Evolutionary conservation across 2,329 filamentous ascomycete species (phyloP).

Genomic region (Aspergillus unguis): DNA sequence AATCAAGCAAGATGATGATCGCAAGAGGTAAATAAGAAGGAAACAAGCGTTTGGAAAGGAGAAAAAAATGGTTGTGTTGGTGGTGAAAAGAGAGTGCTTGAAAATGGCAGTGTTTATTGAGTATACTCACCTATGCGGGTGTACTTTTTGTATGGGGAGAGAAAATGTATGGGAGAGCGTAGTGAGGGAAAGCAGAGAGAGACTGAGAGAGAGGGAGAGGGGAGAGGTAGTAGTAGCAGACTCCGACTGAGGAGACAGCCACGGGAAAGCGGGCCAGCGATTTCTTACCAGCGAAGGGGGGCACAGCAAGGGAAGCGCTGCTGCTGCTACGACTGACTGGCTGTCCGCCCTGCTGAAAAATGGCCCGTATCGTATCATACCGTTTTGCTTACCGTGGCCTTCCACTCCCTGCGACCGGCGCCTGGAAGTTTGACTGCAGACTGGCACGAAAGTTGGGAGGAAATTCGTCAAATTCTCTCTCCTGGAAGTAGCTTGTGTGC

Average conservation of each 20-base stretch:
- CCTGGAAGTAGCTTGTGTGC: not conserved
- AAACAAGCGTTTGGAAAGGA: constrained; percentile 15
- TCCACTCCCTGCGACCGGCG: constrained; percentile 8
- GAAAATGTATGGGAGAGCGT: constrained; percentile 31
- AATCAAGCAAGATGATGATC: constrained; percentile 20
- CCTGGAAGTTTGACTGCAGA: constrained; percentile 3
- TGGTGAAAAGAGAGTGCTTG: constrained; percentile 25
- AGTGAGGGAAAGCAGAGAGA: constrained; percentile 32
- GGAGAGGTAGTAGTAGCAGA: constrained; percentile 34
- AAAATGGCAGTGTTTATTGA: constrained; percentile 28
- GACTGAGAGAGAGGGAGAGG: constrained; percentile 29
- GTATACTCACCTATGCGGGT: constrained; percentile 35
- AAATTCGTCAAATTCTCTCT: constrained; percentile 4
- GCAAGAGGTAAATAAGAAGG: constrained; percentile 15
- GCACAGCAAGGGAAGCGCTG: constrained; percentile 26
- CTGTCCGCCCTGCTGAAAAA: constrained; percentile 19
- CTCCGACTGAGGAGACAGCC: constrained; percentile 20
- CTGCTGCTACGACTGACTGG: constrained; percentile 17
- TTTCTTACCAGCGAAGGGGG: constrained; percentile 17
- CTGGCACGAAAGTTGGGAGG: constrained; percentile 1
- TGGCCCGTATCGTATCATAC: constrained; percentile 24
- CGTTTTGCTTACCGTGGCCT: constrained; percentile 17
- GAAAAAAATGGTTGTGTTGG: constrained; percentile 25
- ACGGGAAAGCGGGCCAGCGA: constrained; percentile 24
- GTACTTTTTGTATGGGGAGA: constrained; percentile 41